Percentiles rank a stretch among this genome's conserved stretches.
Evolutionary conservation across 768 basidiomycete genomes (phyloP).

Genomic region (Xanthoconium purpureum): DNA sequence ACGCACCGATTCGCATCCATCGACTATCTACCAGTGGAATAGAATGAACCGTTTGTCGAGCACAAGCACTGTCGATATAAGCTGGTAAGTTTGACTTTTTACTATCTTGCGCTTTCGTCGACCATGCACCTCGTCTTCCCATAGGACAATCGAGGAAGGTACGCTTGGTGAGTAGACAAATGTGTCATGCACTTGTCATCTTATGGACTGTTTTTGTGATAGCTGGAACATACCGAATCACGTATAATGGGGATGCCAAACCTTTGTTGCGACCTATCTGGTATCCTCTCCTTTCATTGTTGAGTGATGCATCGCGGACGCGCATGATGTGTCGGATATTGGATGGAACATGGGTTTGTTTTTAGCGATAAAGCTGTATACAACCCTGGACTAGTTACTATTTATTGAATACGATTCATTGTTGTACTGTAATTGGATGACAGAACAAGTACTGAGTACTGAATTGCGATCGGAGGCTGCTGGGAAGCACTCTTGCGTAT

Average conservation of each 20-base stretch:
- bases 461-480: no score
- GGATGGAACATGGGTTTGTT: no score
- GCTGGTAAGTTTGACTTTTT: constrained; percentile 52
- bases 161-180: constrained; percentile 27
- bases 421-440: no score
- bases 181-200: not conserved
- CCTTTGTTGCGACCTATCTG: constrained; percentile 58
- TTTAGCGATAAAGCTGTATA: no score
- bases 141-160: constrained; percentile 60
- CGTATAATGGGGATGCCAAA: constrained; percentile 78
- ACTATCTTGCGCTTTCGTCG: constrained; percentile 15
- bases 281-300: constrained; percentile 61
- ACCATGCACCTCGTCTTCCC: not conserved
- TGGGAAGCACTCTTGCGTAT: no score
- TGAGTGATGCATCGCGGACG: constrained; percentile 5
- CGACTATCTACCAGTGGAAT: constrained; percentile 64
- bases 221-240: constrained; percentile 58
- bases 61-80: constrained; percentile 61
- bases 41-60: constrained; percentile 56
- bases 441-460: no score
- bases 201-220: not conserved
- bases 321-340: not conserved
- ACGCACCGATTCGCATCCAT: constrained; percentile 76
- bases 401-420: no score
- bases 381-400: no score